Evolutionary conservation across 2,329 filamentous ascomycete genomes (phyloP).

Genomic region (Hypoxylon sp.): DNA sequence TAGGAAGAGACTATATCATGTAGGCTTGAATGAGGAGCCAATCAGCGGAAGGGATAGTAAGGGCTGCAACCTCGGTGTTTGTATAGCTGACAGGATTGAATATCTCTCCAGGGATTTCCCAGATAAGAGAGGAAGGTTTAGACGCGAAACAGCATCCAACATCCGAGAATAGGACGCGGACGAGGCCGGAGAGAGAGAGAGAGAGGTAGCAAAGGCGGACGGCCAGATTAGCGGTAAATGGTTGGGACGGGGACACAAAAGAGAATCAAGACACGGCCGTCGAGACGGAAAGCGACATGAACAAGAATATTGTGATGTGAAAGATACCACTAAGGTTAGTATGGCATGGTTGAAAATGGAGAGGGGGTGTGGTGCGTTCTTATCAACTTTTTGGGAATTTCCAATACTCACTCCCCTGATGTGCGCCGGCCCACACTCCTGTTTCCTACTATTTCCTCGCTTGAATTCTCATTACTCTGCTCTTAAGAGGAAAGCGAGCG

Average conservation of each 20-base stretch:
- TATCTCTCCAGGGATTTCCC: constrained; percentile 28
- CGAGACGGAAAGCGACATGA: constrained; percentile 45
- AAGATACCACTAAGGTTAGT: constrained; percentile 28
- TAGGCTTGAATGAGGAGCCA: constrained; percentile 40
- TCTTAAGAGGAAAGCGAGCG: constrained; percentile 11
- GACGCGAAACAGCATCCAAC: constrained; percentile 29
- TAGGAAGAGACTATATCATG: constrained; percentile 41
- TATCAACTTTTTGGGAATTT: constrained; percentile 45
- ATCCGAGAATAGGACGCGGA: constrained; percentile 28
- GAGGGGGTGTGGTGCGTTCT: constrained; percentile 47
- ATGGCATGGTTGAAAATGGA: constrained; percentile 38
- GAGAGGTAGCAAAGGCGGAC: constrained; percentile 20
- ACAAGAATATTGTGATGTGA: constrained; percentile 32
- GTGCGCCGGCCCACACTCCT: constrained; percentile 38
- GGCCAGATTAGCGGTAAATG: constrained; percentile 36
- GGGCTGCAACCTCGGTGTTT: constrained; percentile 42
- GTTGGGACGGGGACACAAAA: constrained; percentile 38
- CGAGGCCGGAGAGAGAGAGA: constrained; percentile 19
- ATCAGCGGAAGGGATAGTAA: constrained; percentile 34
- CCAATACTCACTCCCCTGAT: constrained; percentile 45
- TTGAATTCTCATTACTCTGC: constrained; percentile 22
- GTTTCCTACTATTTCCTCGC: constrained; percentile 21
- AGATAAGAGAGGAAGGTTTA: constrained; percentile 37
- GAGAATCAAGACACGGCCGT: constrained; percentile 40
- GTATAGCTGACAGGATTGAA: constrained; percentile 38